Conservation (phyloP, 2,329 filamentous ascomycete species). For the Ophiostoma australiae region DNA sequence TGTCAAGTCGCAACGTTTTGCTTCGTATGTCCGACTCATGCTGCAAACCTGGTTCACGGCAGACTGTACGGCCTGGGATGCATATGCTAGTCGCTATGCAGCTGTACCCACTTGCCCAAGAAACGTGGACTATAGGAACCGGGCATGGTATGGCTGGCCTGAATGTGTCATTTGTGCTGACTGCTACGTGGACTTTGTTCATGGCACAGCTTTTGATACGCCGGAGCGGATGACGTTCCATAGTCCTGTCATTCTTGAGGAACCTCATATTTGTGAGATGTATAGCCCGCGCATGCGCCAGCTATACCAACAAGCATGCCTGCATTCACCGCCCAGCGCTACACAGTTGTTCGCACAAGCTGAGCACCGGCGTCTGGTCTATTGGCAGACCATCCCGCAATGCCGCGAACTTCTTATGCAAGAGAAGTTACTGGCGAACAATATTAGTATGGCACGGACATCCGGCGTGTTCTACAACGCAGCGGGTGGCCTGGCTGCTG, state of each 20-base stretch:
- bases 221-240: conserved; percentile 30
- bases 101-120: conserved; percentile 32
- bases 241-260: conserved; percentile 28
- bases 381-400: conserved; percentile 34
- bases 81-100: background rate
- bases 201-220: conserved; percentile 31
- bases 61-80: background rate
- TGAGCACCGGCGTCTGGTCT: conserved; percentile 33
- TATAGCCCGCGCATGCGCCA: conserved; percentile 40
- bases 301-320: conserved; percentile 32
- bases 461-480: conserved; percentile 13
- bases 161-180: conserved; percentile 35
- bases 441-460: background rate
- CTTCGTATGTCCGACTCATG: background rate
- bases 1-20: conserved; percentile 32
- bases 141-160: conserved; percentile 37
- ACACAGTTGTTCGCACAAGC: conserved; percentile 31
- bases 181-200: conserved; percentile 35
- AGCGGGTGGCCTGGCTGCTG: background rate
- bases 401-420: conserved; percentile 23
- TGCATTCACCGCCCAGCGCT: conserved; percentile 27
- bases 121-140: conserved; percentile 29
- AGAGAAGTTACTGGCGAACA: background rate
- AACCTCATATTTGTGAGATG: conserved; percentile 35
- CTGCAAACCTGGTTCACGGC: conserved; percentile 18